Percentiles rank a stretch among this genome's conserved stretches.
Conservation (phyloP, 2,329 filamentous ascomycete genomes). For the Pseudocercospora vitis region DNA sequence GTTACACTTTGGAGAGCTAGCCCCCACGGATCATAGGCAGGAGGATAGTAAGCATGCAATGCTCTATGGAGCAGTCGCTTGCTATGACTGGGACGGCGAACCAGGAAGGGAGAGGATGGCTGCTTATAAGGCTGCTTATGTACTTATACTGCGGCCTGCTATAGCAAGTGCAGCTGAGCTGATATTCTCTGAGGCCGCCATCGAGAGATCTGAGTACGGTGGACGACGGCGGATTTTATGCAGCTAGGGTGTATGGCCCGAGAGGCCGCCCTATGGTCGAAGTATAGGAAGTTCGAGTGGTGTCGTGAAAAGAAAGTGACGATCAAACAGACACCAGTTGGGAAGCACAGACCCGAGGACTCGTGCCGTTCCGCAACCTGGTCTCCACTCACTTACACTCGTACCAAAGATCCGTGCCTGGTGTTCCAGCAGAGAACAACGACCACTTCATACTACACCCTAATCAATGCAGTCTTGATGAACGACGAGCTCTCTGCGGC, state of each 20-base stretch:
- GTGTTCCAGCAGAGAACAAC: no score
- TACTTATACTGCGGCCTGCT: neutral
- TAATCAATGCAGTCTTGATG: no score
- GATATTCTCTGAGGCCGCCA: neutral
- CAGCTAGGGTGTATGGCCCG: conserved; percentile 3
- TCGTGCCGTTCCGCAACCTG: neutral
- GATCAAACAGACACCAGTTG: conserved; percentile 1
- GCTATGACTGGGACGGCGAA: no score
- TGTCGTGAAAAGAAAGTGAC: neutral
- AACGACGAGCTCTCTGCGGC: neutral
- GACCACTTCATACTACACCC: no score
- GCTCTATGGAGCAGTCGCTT: no score
- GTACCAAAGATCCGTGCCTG: no score
- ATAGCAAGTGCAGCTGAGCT: neutral
- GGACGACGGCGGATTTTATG: neutral
- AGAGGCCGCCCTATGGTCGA: neutral
- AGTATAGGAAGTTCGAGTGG: neutral
- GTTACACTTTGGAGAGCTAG: no score
- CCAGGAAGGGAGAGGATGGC: neutral
- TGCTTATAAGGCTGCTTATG: conserved; percentile 3
- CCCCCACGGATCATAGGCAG: no score
- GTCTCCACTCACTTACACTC: conserved; percentile 2
- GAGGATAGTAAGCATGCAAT: no score
- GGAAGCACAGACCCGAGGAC: neutral
- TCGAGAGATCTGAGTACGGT: neutral